Conservation (phyloP, 176 grass and related monocot species). For the Hsuehochloa calcarea region DNA sequence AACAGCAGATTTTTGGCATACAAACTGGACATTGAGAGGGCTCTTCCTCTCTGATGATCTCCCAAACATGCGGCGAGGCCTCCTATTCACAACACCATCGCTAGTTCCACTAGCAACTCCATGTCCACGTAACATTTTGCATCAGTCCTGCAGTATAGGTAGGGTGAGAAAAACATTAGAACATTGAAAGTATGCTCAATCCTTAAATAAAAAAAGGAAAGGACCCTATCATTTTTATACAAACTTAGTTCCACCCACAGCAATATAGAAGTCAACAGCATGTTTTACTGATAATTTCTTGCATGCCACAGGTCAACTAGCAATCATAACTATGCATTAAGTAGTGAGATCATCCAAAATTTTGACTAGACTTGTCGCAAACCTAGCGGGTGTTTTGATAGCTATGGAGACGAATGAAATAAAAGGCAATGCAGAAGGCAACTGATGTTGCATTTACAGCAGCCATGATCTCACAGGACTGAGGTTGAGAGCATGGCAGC, state of each 20-base stretch:
- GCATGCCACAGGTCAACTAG: background rate
- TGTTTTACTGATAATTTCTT: background rate
- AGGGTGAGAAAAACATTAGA: constrained; percentile 15
- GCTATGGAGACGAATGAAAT: background rate
- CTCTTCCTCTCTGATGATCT: constrained; percentile 48
- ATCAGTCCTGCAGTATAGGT: constrained; percentile 37
- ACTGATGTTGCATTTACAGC: background rate
- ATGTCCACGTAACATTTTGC: constrained; percentile 41
- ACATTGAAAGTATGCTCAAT: background rate
- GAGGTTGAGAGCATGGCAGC: background rate
- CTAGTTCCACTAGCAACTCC: constrained; percentile 3
- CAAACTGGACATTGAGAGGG: constrained; percentile 45
- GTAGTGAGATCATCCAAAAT: background rate
- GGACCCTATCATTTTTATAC: background rate
- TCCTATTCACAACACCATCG: constrained; percentile 36
- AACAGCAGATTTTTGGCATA: constrained; percentile 5
- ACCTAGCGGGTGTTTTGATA: background rate
- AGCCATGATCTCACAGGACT: background rate
- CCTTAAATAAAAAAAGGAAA: background rate
- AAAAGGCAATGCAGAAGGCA: background rate
- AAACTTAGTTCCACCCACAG: background rate
- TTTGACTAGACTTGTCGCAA: background rate
- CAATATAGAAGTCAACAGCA: background rate
- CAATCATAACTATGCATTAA: background rate
- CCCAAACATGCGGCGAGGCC: constrained; percentile 32